Evolutionary conservation across 176 grass and related monocot species (phyloP).

Genomic region (Thalia dealbata): DNA sequence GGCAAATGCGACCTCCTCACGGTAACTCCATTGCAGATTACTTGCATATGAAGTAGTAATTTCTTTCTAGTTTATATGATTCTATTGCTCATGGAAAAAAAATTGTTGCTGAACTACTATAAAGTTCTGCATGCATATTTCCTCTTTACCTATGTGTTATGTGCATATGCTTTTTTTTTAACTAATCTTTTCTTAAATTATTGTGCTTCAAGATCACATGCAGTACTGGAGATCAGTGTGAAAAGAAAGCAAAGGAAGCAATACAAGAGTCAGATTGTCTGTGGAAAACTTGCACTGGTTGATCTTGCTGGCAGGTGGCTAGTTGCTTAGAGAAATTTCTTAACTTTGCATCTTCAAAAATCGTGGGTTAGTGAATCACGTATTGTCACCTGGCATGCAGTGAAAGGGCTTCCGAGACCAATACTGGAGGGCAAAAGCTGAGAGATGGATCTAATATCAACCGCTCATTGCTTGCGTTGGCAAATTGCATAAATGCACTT

Average conservation of each 20-base stretch:
- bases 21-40: constrained; percentile 29
- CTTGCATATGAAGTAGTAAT: no score
- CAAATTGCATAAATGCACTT: constrained; percentile 98
- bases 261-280: constrained; percentile 75
- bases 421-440: constrained; percentile 87
- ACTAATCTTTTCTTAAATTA: not conserved
- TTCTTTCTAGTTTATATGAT: no score
- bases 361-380: constrained; percentile 1
- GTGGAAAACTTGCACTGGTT: constrained; percentile 98
- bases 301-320: constrained; percentile 89
- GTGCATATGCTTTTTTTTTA: no score
- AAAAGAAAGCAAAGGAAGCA: constrained; percentile 84
- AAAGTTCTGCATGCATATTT: no score
- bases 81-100: no score
- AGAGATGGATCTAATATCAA: constrained; percentile 99
- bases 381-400: constrained; percentile 26
- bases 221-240: constrained; percentile 91
- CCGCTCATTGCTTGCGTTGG: constrained; percentile 79
- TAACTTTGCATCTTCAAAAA: constrained; percentile 6
- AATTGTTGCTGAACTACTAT: no score
- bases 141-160: no score
- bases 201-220: constrained; percentile 60
- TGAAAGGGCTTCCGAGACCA: constrained; percentile 94
- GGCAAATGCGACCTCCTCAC: constrained; percentile 90
- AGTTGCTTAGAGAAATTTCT: not conserved